Evolutionary conservation across 2,329 filamentous ascomycete species (phyloP), one percentile per base, ranked within the genome.

Genomic region (Phyllosticta citrichinensis): DNA sequence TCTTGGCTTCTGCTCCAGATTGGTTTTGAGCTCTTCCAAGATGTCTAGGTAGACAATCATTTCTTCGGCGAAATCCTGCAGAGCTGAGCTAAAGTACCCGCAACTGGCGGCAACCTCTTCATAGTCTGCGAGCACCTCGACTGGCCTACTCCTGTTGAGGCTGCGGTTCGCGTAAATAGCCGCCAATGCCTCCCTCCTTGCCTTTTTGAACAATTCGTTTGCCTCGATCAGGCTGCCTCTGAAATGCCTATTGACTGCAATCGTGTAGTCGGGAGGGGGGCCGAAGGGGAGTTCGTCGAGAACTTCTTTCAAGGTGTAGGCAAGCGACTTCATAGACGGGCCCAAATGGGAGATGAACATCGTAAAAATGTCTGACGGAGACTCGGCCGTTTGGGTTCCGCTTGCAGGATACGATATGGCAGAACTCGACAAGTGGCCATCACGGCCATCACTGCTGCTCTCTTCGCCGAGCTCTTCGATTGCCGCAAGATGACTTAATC

Each of bases 51-150:
- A 94, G 12, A 83, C 83, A 65, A 89, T 85, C 76, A 96, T 88
- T 69, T 97, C 91, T 70, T 96, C 89, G 0, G 91, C 92, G 69
- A 97, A 93, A 66, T 94, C 89, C 64, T 94, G 84, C 25, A 99
- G 79, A 52, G 89, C 95, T 71, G 94, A 97, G 70, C 89, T 93
- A 70, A 97, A 99, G 74, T 97, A 92, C 0, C 94, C 93, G 69
- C 94, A 99, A 61, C 92, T 95, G n/a, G 94, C 93, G 51, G 93
- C 92, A 11, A 97, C 92, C 73, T 99, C 94, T 72, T 99, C 94
- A 62, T 96, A 91, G 72, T 97, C 94, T 2, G 93, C 94, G 69
- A 95, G 87, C 9, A 93, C 82, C 64, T 88, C 87, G 58, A 90
- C 81, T 0, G 87, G 86, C 52, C 85, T 82, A 2, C 85, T 79